These are phyloP conservation scores for Lomentospora prolificans DNA, from an alignment of 2,329 filamentous ascomycete species.

Conservation along the genomic window DNA sequence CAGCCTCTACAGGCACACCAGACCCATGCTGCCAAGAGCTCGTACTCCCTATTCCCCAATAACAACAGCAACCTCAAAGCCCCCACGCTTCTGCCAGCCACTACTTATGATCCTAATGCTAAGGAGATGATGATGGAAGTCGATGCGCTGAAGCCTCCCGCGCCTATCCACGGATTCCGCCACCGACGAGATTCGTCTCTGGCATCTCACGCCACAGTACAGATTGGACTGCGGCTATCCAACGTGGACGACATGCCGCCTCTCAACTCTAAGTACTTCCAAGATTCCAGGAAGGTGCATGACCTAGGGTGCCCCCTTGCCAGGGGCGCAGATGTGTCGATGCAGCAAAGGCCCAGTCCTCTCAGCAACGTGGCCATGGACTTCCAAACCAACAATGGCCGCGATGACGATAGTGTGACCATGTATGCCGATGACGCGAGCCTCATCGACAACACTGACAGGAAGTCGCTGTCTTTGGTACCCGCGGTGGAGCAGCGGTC, in stretches of 20 bases:
- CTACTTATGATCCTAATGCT: slow-evolving; percentile 29
- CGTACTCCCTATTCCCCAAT: slow-evolving; percentile 30
- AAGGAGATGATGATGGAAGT: background rate
- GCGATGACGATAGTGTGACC: slow-evolving; percentile 13
- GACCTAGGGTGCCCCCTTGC: slow-evolving; percentile 24
- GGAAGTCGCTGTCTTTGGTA: background rate
- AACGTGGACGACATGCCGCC: slow-evolving; percentile 41
- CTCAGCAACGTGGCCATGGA: slow-evolving; percentile 12
- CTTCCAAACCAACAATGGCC: slow-evolving; percentile 11
- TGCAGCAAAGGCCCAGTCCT: slow-evolving; percentile 20
- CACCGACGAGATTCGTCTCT: slow-evolving; percentile 52
- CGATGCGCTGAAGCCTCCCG: slow-evolving; percentile 26
- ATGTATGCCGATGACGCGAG: slow-evolving; percentile 9
- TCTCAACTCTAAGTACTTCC: slow-evolving; percentile 20
- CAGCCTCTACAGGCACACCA: slow-evolving; percentile 10
- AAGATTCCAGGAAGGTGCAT: slow-evolving; percentile 26
- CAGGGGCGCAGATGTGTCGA: slow-evolving; percentile 6
- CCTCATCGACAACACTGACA: too few species aligned
- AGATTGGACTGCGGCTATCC: slow-evolving; percentile 61
- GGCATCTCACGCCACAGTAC: slow-evolving; percentile 57
- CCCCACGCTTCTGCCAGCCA: slow-evolving; percentile 33
- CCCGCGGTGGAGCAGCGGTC: slow-evolving; percentile 16
- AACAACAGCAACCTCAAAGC: slow-evolving; percentile 17
- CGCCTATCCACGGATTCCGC: slow-evolving; percentile 31
- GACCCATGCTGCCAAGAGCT: slow-evolving; percentile 23